Percentiles rank a stretch among this genome's conserved stretches.
Conservation (phyloP, 352 stramenopile species). For the Globisporangium rhizosaccharum region DNA sequence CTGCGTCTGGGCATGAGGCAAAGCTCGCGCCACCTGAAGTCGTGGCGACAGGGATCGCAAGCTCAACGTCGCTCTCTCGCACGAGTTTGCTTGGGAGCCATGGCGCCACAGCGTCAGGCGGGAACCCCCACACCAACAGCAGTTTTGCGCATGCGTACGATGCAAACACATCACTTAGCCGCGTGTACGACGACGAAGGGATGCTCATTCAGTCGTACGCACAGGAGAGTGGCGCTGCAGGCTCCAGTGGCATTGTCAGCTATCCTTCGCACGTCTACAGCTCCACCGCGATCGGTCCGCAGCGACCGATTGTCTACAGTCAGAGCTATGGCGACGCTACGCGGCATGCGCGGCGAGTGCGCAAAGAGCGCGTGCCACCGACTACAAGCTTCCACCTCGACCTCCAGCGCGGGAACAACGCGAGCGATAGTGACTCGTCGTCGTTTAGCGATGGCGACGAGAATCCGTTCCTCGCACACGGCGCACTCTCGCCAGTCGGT, state of each 20-base stretch:
- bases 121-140: background rate
- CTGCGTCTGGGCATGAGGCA: background rate
- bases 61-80: background rate
- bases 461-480: constrained; percentile 8
- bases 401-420: constrained; percentile 6
- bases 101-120: too few relatives aligned
- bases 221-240: background rate
- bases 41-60: constrained; percentile 2
- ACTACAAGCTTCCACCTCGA: constrained; percentile 2
- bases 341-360: background rate
- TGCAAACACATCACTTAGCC: background rate
- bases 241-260: background rate
- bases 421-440: constrained; percentile 3
- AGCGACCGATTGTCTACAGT: background rate
- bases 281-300: background rate
- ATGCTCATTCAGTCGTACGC: constrained; percentile 11
- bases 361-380: background rate
- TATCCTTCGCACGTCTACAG: constrained; percentile 1
- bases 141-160: background rate
- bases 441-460: constrained; percentile 5
- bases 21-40: background rate
- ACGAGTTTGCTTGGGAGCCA: background rate
- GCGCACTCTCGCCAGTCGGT: constrained; percentile 36
- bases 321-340: background rate
- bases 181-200: constrained; percentile 11